Evolutionary conservation across 2,329 filamentous ascomycete genomes (phyloP).

Genomic region (Onygenales sp.): DNA sequence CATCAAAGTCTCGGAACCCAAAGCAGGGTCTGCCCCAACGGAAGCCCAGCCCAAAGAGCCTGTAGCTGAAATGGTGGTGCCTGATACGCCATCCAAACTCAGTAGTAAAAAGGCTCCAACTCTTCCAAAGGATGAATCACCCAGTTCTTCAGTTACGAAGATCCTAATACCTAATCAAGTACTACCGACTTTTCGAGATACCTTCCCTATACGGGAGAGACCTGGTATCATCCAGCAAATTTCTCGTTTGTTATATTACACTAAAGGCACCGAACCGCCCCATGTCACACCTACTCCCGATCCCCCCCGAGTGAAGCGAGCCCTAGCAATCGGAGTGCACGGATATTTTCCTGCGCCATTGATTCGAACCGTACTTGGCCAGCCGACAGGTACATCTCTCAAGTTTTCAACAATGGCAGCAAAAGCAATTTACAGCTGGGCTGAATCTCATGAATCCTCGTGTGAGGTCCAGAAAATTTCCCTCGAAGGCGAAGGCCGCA

Average conservation of each 20-base stretch:
- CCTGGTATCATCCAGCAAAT: conserved; percentile 58
- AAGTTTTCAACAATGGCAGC: conserved; percentile 84
- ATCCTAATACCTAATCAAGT: conserved; percentile 36
- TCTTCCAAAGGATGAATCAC: not conserved
- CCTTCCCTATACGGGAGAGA: conserved; percentile 33
- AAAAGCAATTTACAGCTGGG: conserved; percentile 74
- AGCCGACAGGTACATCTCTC: conserved; percentile 90
- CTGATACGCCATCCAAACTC: conserved; percentile 10
- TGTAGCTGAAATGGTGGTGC: conserved; percentile 9
- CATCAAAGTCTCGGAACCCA: conserved; percentile 16
- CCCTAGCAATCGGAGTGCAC: conserved; percentile 87
- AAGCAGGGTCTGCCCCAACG: conserved; percentile 10
- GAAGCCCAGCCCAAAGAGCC: conserved; percentile 21
- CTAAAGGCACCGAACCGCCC: conserved; percentile 50
- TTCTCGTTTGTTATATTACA: conserved; percentile 34
- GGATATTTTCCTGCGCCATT: conserved; percentile 84
- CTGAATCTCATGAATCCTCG: conserved; percentile 59
- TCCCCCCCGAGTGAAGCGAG: conserved; percentile 66
- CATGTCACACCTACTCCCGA: conserved; percentile 66
- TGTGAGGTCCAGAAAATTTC: conserved; percentile 90
- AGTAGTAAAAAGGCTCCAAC: conserved; percentile 22
- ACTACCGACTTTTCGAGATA: conserved; percentile 39
- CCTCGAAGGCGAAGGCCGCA: conserved; percentile 87
- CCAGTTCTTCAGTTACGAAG: conserved; percentile 3
- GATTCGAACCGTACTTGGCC: conserved; percentile 82